Percentiles rank a stretch among this genome's conserved stretches.
These are phyloP conservation scores for Boechera retrofracta DNA, from an alignment of 345 rosid species.

Conservation along the genomic window DNA sequence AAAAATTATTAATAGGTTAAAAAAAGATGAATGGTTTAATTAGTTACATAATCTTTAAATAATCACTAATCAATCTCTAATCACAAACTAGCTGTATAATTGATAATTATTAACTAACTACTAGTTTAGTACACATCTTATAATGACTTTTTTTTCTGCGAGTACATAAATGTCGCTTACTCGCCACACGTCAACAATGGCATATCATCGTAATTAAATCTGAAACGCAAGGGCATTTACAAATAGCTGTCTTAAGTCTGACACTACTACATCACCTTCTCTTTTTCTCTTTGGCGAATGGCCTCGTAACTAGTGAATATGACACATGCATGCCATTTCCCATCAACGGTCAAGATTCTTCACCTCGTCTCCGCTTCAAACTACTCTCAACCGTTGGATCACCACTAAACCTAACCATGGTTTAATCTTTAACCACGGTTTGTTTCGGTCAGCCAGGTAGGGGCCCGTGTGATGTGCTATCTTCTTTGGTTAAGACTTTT, in stretches of 20 bases:
- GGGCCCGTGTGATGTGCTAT: slow-evolving; percentile 35
- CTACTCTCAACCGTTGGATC: slow-evolving; percentile 48
- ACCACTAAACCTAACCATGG: slow-evolving; percentile 5
- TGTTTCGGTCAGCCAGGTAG: slow-evolving; percentile 35
- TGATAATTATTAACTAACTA: slow-evolving; percentile 1
- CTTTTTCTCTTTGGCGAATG: slow-evolving; percentile 35
- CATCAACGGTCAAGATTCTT: slow-evolving; percentile 55
- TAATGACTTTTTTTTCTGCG: neutral
- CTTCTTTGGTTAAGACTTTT: slow-evolving; percentile 37
- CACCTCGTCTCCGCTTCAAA: slow-evolving; percentile 20
- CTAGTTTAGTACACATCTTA: neutral
- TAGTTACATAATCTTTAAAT: neutral
- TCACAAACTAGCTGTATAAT: slow-evolving; percentile 30
- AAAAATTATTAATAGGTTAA: no score
- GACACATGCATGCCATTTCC: slow-evolving; percentile 65
- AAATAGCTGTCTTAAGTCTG: neutral
- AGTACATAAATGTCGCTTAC: neutral
- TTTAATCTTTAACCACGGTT: slow-evolving; percentile 40
- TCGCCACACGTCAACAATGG: slow-evolving; percentile 19
- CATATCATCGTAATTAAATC: slow-evolving; percentile 7
- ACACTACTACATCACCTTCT: slow-evolving; percentile 29
- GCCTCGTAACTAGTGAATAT: slow-evolving; percentile 53
- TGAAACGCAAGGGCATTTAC: neutral
- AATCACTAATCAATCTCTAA: slow-evolving; percentile 28
- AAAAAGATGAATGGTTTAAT: neutral